Evolutionary conservation across 108 stramenopile species (phyloP), one percentile per base, ranked within the genome.

Genomic region (Epipyxis sp.): DNA sequence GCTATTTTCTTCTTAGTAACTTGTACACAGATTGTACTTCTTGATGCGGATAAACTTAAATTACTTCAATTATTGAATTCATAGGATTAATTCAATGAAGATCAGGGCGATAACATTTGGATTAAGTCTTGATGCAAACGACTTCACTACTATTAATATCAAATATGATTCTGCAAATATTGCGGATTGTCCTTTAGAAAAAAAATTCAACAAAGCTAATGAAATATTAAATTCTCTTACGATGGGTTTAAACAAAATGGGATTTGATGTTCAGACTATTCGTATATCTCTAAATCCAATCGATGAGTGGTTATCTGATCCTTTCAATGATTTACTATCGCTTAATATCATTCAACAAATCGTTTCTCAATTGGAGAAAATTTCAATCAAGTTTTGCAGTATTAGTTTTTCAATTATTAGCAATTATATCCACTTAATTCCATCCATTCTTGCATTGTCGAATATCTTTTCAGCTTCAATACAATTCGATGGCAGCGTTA

Each of bases 201-300:
- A 32, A 32, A 29, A 37, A 32, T 32, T 65, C 6, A 25, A 13
- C 6, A 6, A 3, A 32, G 61, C 61, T 10, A 16, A 6, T 3
- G 35, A 65, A 3, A 65, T 6, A 37, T 3, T 65, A 25, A 65
- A 65, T 6, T 16, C 27, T 25, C 6, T 65, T 35, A 29, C 20
- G 34, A 13, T 29, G 35, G 25, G 6, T 3, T 32, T 65, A 16
- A 32, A 65, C 6, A 65, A 37, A 32, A 25, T 32, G 3, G 61
- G 61, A 3, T 25, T 32, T 3, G 34, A 40, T 30, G 69, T 79
- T 0, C 79, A 79, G 69, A 79, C 79, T n/a, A 10, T 61, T 0
- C 59, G 79, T 6, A 44, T 79, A 0, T 35, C 79, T 6, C 50
- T 44, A 67, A 79, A 79, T 1, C 45, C 79, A 3, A 30, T 69